These are phyloP conservation scores for Fraxinus cuspidata DNA, from an alignment of 257 asterid genomes.

Conservation along the genomic window DNA sequence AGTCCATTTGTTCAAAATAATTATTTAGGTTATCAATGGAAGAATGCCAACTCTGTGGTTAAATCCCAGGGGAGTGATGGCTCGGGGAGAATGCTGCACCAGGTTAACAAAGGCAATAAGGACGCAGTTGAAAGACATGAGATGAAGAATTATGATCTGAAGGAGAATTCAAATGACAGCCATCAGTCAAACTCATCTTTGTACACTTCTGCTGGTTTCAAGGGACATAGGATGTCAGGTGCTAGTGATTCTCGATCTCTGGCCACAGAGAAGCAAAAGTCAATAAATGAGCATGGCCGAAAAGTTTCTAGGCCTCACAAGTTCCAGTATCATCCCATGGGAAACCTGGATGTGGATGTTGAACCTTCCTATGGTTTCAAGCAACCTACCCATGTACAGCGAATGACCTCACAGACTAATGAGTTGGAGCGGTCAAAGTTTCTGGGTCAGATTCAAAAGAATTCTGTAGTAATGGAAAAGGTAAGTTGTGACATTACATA, in stretches of 20 bases:
- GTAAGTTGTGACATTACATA: slow-evolving; percentile 34
- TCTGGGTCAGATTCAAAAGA: slow-evolving; percentile 49
- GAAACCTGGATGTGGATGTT: slow-evolving; percentile 62
- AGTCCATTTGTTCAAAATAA: slow-evolving; percentile 46
- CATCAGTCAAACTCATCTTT: slow-evolving; percentile 50
- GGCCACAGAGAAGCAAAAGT: slow-evolving; percentile 56
- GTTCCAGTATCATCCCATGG: slow-evolving; percentile 90
- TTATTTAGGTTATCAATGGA: slow-evolving; percentile 59
- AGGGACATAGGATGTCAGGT: slow-evolving; percentile 53
- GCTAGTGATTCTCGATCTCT: slow-evolving; percentile 53
- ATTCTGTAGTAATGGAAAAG: slow-evolving; percentile 46
- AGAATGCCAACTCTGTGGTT: slow-evolving; percentile 45
- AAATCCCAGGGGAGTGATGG: slow-evolving; percentile 49
- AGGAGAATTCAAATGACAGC: slow-evolving; percentile 66
- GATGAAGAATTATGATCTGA: slow-evolving; percentile 45
- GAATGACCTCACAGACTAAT: slow-evolving; percentile 39
- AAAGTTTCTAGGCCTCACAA: slow-evolving; percentile 59
- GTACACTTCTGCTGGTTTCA: slow-evolving; percentile 53
- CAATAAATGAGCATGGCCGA: slow-evolving; percentile 45
- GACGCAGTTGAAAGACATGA: slow-evolving; percentile 39
- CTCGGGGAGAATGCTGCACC: slow-evolving; percentile 45
- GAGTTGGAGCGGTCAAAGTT: slow-evolving; percentile 54
- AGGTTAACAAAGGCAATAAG: slow-evolving; percentile 39
- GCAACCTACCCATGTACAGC: slow-evolving; percentile 48
- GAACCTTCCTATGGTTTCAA: slow-evolving; percentile 47